Base-by-base conservation (phyloP, 257 asterid species). In the Scutellaria galericulata region DNA sequence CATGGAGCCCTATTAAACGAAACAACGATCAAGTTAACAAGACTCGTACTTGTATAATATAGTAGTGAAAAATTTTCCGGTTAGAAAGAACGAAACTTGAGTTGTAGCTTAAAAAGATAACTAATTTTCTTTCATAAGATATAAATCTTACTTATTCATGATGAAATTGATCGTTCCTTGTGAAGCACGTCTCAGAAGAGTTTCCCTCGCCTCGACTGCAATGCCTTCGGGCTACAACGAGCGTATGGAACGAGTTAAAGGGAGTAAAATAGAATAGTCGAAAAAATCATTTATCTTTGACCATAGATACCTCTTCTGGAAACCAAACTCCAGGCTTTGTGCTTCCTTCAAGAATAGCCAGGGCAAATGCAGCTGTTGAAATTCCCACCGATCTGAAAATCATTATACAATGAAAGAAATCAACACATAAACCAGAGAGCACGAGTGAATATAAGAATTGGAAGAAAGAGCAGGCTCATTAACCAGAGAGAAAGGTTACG, bases 311-410 rank as follows among this genome's bases (percentile, higher is more conserved):
- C 97, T 91, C 99, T 86, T 88, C 99, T 0, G 97, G 97, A 69
- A 94, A 94, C 97, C 99, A 94, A 78, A 94, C 97, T 22, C 97
- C 97, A 5, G 97, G 96, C 60, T 84, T 81, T 48, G 99, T 89
- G 87, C 86, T 87, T 77, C 97, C 99, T 78, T 91, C 99, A 42
- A 94, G 95, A 70, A 91, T 84, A 11, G 97, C 96, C 74, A 91
- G 88, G 48, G 60, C 89, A 83, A 89, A 91, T 73, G 97, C 88
- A 72, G 96, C 88, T 47, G 89, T 86, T 18, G 99, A 83, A 52
- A 75, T 68, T 69, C 99, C 97, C n/a, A 94, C 99, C 27, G 97
- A 87, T 74, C 97, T 94, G 88, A 79, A 82, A 75, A 40, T 8
- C 45, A 61, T 57, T 14, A 18, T 15, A 65, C 57, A 44, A 11